Evolutionary conservation across 2,329 filamentous ascomycete species (phyloP), one percentile per base, ranked within the genome.

Genomic region (Botryosphaeria dothidea): DNA sequence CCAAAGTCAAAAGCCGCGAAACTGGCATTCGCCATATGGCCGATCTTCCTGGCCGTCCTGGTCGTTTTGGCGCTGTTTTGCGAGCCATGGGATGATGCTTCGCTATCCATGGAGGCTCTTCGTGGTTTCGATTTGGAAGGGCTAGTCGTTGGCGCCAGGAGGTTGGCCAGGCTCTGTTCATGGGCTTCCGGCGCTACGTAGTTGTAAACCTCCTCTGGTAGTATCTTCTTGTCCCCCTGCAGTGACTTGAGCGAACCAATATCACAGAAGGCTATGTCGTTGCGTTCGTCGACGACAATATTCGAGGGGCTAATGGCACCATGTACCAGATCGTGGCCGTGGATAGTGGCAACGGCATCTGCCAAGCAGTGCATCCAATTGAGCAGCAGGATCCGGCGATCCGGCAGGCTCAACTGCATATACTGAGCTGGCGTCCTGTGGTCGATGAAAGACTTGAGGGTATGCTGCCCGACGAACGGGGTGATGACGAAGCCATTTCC

Each of bases 351-450:
- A 17, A 92, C 72, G 1, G 89, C 88, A 73, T 92, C 88, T 45
- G 85, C 82, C 3, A 93, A 82, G 73, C 90, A 93, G 71, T 90
- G 87, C 71, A 92, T 85, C 90, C 90, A 93, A 73, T 91, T 88
- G 72, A 92, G 81, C 4, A 92, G 74, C 17, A 90, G 78, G 51
- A 81, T 79, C 36, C 88, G 83, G 27, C 89, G 82, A 45, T 85
- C 83, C 58, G 82, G 80, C 72, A 91, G 90, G 3, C 85, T 71
- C 11, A 92, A 74, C 61, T 83, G 85, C 70, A 90, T 88, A 73
- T 90, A 84, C 23, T 85, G 84, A 23, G 83, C 79, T 2, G 90
- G 88, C 4, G 85, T 85, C 3, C 81, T 75, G 60, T 85, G 86
- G 17, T 87, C 82, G 66, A 92, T 82, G 74, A 92, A 89, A 0